Base-by-base conservation (phyloP, 352 stramenopile genomes). In the Aphanomyces astaci region DNA sequence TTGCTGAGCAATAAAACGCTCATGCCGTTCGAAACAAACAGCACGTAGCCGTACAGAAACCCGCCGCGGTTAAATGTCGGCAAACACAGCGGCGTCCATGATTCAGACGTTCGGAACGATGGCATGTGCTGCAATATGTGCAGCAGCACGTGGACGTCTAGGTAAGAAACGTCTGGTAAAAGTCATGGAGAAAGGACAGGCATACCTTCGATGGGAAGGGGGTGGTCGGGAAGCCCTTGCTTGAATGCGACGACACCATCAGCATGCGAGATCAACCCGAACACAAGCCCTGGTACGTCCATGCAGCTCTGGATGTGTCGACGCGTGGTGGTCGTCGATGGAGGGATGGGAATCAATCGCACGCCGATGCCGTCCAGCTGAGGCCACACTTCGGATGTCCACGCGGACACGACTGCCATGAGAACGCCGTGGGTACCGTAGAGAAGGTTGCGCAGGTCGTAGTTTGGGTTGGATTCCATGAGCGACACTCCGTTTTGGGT, bases 51-150 rank as follows among this genome's bases (percentile, higher is more conserved):
- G 49, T 91, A 79, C 22, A 91, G 66, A 53, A 91, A 91, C 28
- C 83, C 83, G 54, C 81, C 89, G 53, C 45, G 51, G 70, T 89
- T 88, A 64, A 91, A 91, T 27, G 74, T 73, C 4, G 81, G 73
- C 19, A 91, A 72, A 45, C 81, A 89, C 17, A 89, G 80, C 1
- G 83, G 83, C 28, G 79, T 89, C 81, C 83, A 92, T 5, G 83
- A 88, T 73, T 92, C 83, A 13, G 77, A 81, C 40, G 73, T 82
- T 0, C 68, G 64, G 28, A 92, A 75, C 43, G 80, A 87, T 40
- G 80, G 78, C 24, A 79, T 82, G 68, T 89, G 72, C 56, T 84
- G 87, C n/a, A 92, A 75, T 60, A 92, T 88, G 63, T 88, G 88
- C 54, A 80, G 72, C 24, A 92, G 64, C 25, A 92, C 67, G 28